These are phyloP conservation scores for Allomyces macrogynus DNA, from an alignment of 192 early-diverging fungal genomes.

Conservation along the genomic window DNA sequence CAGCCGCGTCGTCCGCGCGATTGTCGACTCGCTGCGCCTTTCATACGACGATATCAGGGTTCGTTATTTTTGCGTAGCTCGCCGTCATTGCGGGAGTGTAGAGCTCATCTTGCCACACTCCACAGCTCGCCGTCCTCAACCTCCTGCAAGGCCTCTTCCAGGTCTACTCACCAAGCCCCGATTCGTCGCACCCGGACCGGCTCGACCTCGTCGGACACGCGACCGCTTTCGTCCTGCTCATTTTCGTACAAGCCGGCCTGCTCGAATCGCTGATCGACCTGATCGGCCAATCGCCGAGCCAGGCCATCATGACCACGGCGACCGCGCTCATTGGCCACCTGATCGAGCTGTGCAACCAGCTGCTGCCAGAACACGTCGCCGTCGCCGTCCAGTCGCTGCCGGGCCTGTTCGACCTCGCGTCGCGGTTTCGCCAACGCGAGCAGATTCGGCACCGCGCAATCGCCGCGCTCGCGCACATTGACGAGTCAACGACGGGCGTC, in stretches of 20 bases:
- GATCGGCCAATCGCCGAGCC: conserved; percentile 30
- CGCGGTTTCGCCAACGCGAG: conserved; percentile 50
- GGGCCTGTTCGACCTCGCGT: conserved; percentile 46
- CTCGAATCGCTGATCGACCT: conserved; percentile 50
- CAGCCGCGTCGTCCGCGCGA: neutral
- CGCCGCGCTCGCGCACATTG: conserved; percentile 50
- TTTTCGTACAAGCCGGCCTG: conserved; percentile 58
- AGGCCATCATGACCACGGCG: conserved; percentile 35
- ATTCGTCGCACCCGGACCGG: conserved; percentile 12
- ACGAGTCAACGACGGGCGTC: conserved; percentile 27
- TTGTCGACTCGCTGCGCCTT: neutral
- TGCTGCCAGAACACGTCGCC: conserved; percentile 28
- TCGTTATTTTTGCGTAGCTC: neutral
- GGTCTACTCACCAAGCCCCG: no score
- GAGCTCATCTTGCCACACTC: no score
- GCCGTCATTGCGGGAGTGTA: no score
- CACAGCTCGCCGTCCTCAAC: neutral
- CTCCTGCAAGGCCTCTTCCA: neutral
- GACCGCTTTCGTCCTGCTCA: conserved; percentile 41
- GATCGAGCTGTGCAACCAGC: conserved; percentile 40
- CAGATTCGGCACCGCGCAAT: conserved; percentile 50
- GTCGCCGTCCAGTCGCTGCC: conserved; percentile 37
- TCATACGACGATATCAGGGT: neutral
- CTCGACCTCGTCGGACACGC: conserved; percentile 47
- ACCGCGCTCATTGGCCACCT: conserved; percentile 57